Conservation (phyloP, 2,329 filamentous ascomycete genomes). For the Nemania serpens region DNA sequence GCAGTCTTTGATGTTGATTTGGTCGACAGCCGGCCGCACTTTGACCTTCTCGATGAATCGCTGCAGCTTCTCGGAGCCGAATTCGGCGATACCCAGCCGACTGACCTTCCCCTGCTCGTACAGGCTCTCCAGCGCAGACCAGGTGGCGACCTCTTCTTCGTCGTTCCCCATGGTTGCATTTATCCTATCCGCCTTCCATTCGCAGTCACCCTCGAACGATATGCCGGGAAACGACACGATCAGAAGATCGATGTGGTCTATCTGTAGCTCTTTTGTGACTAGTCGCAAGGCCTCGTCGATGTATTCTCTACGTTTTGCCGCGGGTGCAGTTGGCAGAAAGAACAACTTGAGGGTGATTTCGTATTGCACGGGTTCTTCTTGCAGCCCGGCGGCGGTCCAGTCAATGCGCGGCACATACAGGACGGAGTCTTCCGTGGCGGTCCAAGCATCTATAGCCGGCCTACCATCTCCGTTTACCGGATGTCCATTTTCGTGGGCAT, state of each 20-base stretch:
- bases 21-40: slow-evolving; percentile 81
- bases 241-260: slow-evolving; percentile 79
- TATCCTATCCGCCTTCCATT: slow-evolving; percentile 71
- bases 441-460: slow-evolving; percentile 64
- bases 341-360: slow-evolving; percentile 97
- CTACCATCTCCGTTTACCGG: slow-evolving; percentile 37
- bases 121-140: slow-evolving; percentile 74
- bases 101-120: slow-evolving; percentile 72
- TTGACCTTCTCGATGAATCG: slow-evolving; percentile 73
- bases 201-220: slow-evolving; percentile 90
- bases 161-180: slow-evolving; percentile 67
- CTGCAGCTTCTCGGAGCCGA: slow-evolving; percentile 81
- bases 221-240: slow-evolving; percentile 93
- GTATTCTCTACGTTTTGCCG: slow-evolving; percentile 68
- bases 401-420: slow-evolving; percentile 81
- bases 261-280: slow-evolving; percentile 78
- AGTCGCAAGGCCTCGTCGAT: slow-evolving; percentile 78
- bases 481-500: slow-evolving; percentile 39
- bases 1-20: slow-evolving; percentile 96
- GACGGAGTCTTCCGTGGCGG: slow-evolving; percentile 60
- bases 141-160: slow-evolving; percentile 69
- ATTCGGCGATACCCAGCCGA: slow-evolving; percentile 86
- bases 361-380: slow-evolving; percentile 83
- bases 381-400: slow-evolving; percentile 70
- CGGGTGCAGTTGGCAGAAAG: slow-evolving; percentile 75